Conservation (phyloP, 75 land plant genomes). For the Pseudotsuga menziesii region DNA sequence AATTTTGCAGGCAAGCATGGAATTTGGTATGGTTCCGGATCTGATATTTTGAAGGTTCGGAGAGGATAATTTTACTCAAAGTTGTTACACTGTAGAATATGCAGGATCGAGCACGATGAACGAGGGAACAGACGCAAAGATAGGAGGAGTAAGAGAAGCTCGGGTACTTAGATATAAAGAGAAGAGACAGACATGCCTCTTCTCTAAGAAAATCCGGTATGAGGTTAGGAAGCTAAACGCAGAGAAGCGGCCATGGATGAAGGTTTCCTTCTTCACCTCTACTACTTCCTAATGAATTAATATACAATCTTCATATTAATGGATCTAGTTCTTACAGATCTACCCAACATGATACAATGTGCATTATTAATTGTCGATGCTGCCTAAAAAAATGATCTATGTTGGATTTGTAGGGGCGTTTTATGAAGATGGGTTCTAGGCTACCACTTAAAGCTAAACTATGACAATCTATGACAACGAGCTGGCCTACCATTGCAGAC, state of each 20-base stretch:
- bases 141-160: conserved; percentile 37
- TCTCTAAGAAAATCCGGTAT: conserved; percentile 53
- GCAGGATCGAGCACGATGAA: neutral
- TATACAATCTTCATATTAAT: neutral
- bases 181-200: conserved; percentile 52
- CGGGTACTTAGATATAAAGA: conserved; percentile 55
- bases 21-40: conserved; percentile 25
- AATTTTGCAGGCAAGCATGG: conserved; percentile 16
- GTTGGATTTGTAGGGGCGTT: conserved; percentile 31
- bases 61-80: conserved; percentile 3
- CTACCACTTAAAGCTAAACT: no score
- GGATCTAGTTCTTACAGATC: neutral
- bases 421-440: conserved; percentile 23
- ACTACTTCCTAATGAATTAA: neutral
- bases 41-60: neutral
- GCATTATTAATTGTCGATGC: neutral
- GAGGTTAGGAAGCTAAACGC: conserved; percentile 64
- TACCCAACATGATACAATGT: neutral
- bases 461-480: no score
- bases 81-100: neutral
- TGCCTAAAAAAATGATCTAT: neutral
- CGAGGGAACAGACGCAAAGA: neutral
- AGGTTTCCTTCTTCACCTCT: conserved; percentile 19
- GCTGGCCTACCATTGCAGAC: no score
- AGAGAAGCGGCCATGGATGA: conserved; percentile 56